These are phyloP conservation scores for Colletotrichum phormii DNA, from an alignment of 2,329 filamentous ascomycete species.

Conservation along the genomic window DNA sequence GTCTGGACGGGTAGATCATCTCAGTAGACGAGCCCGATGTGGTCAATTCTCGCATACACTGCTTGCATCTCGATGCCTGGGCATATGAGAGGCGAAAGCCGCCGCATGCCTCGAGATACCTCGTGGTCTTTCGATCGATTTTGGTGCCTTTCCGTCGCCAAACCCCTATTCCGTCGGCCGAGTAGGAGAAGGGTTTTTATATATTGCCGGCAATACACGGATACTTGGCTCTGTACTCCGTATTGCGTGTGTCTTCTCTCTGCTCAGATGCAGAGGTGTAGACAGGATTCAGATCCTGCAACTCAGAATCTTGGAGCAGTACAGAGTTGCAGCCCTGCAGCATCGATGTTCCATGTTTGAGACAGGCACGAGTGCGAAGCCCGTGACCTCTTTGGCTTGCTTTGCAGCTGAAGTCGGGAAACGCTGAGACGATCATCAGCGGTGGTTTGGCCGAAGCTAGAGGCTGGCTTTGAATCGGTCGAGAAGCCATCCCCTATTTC, in stretches of 20 bases:
- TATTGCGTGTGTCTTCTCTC: neutral
- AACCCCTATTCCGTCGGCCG: neutral
- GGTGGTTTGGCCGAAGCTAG: constrained; percentile 21
- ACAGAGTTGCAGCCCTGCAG: neutral
- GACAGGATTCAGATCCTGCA: neutral
- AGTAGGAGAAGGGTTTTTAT: neutral
- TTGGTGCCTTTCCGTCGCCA: neutral
- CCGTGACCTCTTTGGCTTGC: constrained; percentile 21
- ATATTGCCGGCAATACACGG: neutral
- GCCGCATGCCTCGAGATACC: neutral
- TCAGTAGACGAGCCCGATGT: neutral
- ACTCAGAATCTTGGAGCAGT: neutral
- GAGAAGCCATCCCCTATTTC: constrained; percentile 22
- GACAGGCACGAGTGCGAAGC: constrained; percentile 22
- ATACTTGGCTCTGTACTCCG: too few relatives aligned
- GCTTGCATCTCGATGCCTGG: neutral
- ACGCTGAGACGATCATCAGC: constrained; percentile 31
- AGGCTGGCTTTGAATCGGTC: constrained; percentile 3
- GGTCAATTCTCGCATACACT: constrained; percentile 1
- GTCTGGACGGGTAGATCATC: too few relatives aligned
- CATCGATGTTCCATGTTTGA: constrained; percentile 16
- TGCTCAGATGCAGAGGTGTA: neutral
- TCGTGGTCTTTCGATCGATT: neutral
- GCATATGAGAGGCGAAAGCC: neutral
- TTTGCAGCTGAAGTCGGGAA: constrained; percentile 13